Percentiles rank a stretch among this genome's conserved stretches.
Evolutionary conservation across 345 rosid genomes (phyloP).

Genomic region (Citrus reticulata): DNA sequence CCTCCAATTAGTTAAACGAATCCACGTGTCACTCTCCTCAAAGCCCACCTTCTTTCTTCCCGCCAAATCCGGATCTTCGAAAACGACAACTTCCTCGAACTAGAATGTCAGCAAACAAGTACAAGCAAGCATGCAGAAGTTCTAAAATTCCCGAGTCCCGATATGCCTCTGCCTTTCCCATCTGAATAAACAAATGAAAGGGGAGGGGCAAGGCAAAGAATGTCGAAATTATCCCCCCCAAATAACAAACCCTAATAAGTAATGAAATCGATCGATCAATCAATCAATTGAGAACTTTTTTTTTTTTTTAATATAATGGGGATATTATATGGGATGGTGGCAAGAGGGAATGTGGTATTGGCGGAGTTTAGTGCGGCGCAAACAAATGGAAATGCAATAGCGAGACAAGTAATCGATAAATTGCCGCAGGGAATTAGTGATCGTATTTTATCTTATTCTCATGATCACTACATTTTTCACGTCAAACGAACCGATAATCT

Average conservation of each 20-base stretch:
- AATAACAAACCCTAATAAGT: no score
- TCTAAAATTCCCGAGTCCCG: no score
- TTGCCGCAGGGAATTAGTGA: constrained; percentile 20
- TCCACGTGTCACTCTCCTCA: constrained; percentile 2
- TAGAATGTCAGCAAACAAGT: no score
- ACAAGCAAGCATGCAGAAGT: neutral
- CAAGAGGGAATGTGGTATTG: constrained; percentile 43
- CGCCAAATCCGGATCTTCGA: neutral
- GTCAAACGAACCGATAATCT: constrained; percentile 45
- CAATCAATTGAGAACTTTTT: no score
- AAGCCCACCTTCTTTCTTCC: neutral
- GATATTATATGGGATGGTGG: constrained; percentile 51
- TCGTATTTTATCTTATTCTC: constrained; percentile 38
- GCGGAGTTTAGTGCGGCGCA: constrained; percentile 39
- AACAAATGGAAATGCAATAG: constrained; percentile 35
- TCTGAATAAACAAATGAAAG: neutral
- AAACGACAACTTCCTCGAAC: neutral
- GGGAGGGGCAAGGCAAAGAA: neutral
- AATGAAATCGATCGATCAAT: neutral
- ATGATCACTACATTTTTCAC: constrained; percentile 46
- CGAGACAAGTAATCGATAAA: constrained; percentile 40
- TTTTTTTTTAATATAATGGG: constrained; percentile 24
- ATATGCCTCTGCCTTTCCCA: neutral
- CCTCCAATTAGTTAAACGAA: no score
- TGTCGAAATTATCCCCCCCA: neutral